Percentiles rank a stretch among this genome's conserved stretches.
Conservation (phyloP, 352 stramenopile species). For the Pythium guiyangense region DNA sequence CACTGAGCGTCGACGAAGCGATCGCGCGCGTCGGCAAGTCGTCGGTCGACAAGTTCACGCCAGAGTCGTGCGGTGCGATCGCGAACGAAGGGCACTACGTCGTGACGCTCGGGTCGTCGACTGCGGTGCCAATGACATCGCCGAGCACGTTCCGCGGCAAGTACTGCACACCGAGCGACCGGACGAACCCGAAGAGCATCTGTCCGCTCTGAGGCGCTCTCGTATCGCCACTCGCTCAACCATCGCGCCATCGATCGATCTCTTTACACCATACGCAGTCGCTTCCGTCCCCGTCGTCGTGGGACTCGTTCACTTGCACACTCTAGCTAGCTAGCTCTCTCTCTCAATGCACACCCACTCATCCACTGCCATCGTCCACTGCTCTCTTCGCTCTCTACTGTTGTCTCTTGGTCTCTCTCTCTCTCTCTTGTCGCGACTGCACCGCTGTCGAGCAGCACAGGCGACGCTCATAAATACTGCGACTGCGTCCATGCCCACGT, state of each 20-base stretch:
- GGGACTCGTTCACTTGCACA: too few species aligned
- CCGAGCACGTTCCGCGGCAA: conserved; percentile 37
- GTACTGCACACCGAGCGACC: conserved; percentile 22
- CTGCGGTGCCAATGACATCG: conserved; percentile 27
- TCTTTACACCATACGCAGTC: neutral
- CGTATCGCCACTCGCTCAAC: too few species aligned
- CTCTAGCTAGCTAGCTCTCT: too few species aligned
- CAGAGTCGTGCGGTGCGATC: conserved; percentile 40
- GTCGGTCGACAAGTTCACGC: conserved; percentile 35
- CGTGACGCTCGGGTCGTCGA: conserved; percentile 38
- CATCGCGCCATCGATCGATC: neutral
- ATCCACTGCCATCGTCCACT: too few species aligned
- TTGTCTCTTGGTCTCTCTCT: too few species aligned
- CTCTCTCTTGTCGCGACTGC: too few species aligned
- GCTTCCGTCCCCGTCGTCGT: too few species aligned
- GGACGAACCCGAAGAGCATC: conserved; percentile 5
- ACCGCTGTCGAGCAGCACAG: too few species aligned
- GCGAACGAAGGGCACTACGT: conserved; percentile 45
- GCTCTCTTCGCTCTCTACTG: too few species aligned
- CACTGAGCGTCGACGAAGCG: conserved; percentile 50
- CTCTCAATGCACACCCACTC: too few species aligned
- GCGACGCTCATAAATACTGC: neutral
- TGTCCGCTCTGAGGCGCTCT: neutral
- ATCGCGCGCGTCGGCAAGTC: conserved; percentile 28
- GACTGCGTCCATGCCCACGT: too few species aligned